Evolutionary conservation across 2,329 filamentous ascomycete species (phyloP).

Genomic region (Calonectria leucothoes): DNA sequence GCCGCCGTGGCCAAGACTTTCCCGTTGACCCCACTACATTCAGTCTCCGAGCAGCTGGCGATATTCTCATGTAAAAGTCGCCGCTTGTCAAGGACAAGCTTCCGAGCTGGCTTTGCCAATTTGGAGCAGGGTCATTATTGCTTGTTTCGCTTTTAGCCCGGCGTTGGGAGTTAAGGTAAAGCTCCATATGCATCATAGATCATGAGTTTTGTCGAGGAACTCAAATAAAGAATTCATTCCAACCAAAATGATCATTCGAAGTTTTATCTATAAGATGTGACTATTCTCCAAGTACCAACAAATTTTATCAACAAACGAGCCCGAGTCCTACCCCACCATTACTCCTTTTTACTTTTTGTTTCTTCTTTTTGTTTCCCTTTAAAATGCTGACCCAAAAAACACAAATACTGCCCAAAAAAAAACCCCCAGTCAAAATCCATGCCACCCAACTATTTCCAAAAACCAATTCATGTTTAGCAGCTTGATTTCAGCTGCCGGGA

Average conservation of each 20-base stretch:
- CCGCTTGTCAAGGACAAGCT: background rate
- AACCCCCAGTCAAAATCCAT: background rate
- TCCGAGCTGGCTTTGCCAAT: background rate
- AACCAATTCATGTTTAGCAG: constrained; percentile 9
- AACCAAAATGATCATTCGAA: background rate
- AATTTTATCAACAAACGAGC: background rate
- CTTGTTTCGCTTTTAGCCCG: constrained; percentile 36
- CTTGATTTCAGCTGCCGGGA: constrained; percentile 11
- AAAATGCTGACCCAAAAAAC: background rate
- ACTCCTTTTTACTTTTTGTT: background rate
- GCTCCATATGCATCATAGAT: constrained; percentile 27
- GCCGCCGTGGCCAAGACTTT: constrained; percentile 38
- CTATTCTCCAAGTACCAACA: background rate
- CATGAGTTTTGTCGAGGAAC: background rate
- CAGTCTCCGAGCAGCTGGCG: constrained; percentile 42
- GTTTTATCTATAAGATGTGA: background rate
- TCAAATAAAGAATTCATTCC: background rate
- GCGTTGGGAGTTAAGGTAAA: constrained; percentile 40
- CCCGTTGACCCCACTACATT: constrained; percentile 37
- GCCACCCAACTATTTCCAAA: background rate
- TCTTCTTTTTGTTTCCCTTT: background rate
- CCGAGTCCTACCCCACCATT: background rate
- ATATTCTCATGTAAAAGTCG: constrained; percentile 44
- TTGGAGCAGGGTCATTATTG: background rate
- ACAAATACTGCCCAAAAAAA: background rate